These are phyloP conservation scores for Colletotrichum sp. DNA, from an alignment of 2,329 filamentous ascomycete species.

Conservation along the genomic window DNA sequence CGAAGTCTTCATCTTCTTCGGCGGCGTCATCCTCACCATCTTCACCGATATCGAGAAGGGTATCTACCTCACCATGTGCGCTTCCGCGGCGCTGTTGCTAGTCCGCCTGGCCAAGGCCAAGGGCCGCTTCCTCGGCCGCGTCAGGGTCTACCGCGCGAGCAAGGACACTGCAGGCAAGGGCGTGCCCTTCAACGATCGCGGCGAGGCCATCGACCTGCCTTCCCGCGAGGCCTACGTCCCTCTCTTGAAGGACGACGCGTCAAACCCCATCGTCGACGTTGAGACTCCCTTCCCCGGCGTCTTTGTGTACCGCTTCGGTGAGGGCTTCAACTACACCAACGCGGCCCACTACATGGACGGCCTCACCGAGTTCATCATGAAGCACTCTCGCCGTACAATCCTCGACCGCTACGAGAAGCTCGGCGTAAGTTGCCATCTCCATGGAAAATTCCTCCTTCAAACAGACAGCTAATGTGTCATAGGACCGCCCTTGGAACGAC, in stretches of 20 bases:
- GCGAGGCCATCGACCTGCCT: constrained; percentile 14
- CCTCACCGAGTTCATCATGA: constrained; percentile 43
- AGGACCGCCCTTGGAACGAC: constrained; percentile 63
- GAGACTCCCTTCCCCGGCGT: constrained; percentile 52
- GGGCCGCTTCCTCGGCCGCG: constrained; percentile 52
- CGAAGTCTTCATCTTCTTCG: constrained; percentile 77
- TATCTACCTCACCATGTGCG: constrained; percentile 53
- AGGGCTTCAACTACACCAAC: constrained; percentile 60
- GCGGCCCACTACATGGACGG: constrained; percentile 51
- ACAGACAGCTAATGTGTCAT: neutral
- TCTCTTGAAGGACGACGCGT: constrained; percentile 44
- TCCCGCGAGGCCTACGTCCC: constrained; percentile 45
- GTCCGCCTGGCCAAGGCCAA: constrained; percentile 50
- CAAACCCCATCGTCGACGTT: constrained; percentile 49
- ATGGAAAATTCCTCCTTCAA: accelerated
- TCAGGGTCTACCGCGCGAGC: constrained; percentile 27
- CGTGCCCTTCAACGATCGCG: constrained; percentile 20
- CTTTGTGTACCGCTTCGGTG: constrained; percentile 56
- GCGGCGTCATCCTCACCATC: constrained; percentile 67
- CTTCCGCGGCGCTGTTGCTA: constrained; percentile 48
- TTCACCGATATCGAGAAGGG: constrained; percentile 56
- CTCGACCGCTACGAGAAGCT: constrained; percentile 48
- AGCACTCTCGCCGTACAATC: constrained; percentile 45
- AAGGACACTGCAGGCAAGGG: constrained; percentile 22
- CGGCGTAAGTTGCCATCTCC: constrained; percentile 41